phyloP scores from a whole-genome alignment of 257 asterid species.

The Solanum habrochaites region DNA sequence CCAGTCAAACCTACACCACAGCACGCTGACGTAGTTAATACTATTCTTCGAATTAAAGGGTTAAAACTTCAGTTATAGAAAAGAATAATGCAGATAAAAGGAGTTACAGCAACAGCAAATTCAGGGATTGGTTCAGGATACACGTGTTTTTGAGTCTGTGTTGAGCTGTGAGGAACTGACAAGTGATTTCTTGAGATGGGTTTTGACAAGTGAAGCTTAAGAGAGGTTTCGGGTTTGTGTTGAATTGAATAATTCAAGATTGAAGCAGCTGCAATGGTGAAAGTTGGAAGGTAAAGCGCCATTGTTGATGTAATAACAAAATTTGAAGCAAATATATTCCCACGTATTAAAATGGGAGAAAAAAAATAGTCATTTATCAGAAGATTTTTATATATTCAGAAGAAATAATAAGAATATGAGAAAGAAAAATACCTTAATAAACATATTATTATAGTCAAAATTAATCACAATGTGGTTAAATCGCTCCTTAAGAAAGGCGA shows the following conservation, averaged over 20 bases:
- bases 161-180: conserved; percentile 12
- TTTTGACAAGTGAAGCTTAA: neutral
- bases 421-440: too few relatives aligned
- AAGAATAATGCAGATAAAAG: neutral
- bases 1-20: too few relatives aligned
- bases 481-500: too few relatives aligned
- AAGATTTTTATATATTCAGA: too few relatives aligned
- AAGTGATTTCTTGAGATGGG: conserved; percentile 1
- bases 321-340: neutral
- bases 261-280: conserved; percentile 8
- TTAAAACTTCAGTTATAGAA: neutral
- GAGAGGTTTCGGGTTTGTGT: conserved; percentile 5
- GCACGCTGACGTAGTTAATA: neutral
- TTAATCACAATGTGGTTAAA: too few relatives aligned
- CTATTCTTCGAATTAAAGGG: neutral
- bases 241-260: conserved; percentile 6
- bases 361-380: too few relatives aligned
- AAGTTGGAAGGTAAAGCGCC: conserved; percentile 2
- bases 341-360: neutral
- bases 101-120: conserved; percentile 46
- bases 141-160: conserved; percentile 23
- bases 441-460: too few relatives aligned
- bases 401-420: too few relatives aligned
- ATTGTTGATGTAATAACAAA: neutral
- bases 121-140: conserved; percentile 59